Evolutionary conservation across 164 flowering plant species (phyloP).

Genomic region (Dillenia suffruticosa): DNA sequence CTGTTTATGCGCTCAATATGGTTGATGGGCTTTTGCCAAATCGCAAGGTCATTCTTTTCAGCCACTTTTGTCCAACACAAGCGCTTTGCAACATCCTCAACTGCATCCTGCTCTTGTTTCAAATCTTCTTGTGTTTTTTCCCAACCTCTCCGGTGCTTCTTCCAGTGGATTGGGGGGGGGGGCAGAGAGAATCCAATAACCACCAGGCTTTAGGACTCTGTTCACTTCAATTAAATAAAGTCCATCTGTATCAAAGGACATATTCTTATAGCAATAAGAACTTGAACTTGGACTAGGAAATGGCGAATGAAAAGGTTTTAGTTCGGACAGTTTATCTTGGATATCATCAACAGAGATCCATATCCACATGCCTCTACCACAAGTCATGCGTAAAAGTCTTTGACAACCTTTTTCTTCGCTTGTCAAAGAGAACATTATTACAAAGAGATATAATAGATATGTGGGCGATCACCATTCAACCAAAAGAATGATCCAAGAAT

Average conservation of each 20-base stretch:
- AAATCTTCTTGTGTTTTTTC: slow-evolving; percentile 89
- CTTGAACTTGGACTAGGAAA: neutral
- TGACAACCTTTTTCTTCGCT: no score
- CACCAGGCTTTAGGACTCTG: slow-evolving; percentile 91
- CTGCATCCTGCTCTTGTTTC: slow-evolving; percentile 82
- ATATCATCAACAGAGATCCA: no score
- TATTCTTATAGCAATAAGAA: neutral
- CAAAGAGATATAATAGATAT: no score
- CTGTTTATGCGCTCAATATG: slow-evolving; percentile 65
- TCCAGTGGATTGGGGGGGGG: slow-evolving; percentile 94
- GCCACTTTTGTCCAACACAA: slow-evolving; percentile 91
- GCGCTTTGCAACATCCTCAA: slow-evolving; percentile 68
- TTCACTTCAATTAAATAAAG: slow-evolving; percentile 85
- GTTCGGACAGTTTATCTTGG: neutral
- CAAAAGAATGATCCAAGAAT: no score
- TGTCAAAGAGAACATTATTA: no score
- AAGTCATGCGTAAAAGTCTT: no score
- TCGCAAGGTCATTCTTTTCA: slow-evolving; percentile 73
- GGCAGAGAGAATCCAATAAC: slow-evolving; percentile 98
- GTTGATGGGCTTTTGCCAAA: slow-evolving; percentile 93
- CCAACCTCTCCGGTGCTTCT: slow-evolving; percentile 94
- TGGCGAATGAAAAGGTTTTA: neutral
- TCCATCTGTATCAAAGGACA: slow-evolving; percentile 49
- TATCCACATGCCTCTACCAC: no score
- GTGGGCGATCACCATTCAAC: no score